Conservation (phyloP, 2,329 filamentous ascomycete genomes). For the Epicoccum sorghinum region DNA sequence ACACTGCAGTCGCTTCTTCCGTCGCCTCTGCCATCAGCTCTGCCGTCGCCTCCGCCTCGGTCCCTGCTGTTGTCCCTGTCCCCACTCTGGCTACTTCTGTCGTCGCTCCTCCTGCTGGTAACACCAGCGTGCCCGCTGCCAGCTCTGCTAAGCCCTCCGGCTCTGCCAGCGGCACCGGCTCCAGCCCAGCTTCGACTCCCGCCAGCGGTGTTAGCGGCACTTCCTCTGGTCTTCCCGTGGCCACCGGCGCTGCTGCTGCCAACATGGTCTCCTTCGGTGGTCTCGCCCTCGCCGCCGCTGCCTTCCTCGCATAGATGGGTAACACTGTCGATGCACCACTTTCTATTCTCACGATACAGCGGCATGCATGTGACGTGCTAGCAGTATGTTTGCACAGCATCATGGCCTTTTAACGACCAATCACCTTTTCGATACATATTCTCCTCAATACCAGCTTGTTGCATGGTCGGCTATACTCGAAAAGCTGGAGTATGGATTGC, state of each 20-base stretch:
- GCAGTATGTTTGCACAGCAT: background rate
- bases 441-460: conserved; percentile 13
- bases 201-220: conserved; percentile 13
- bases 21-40: background rate
- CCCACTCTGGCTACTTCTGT: conserved; percentile 1
- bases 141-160: conserved; percentile 2
- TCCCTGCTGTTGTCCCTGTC: background rate
- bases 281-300: conserved; percentile 35
- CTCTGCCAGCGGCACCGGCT: background rate
- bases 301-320: conserved; percentile 35
- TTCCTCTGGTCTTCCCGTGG: conserved; percentile 18
- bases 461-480: conserved; percentile 20
- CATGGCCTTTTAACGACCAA: conserved; percentile 16
- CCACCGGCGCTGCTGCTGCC: conserved; percentile 32
- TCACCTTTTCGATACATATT: conserved; percentile 18
- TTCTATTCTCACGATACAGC: conserved; percentile 16
- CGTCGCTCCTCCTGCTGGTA: conserved; percentile 1
- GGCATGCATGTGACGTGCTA: conserved; percentile 1
- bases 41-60: background rate
- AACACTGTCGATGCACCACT: background rate
- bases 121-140: conserved; percentile 5
- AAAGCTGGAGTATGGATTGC: conserved; percentile 18
- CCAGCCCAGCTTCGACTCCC: conserved; percentile 10
- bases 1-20: conserved; percentile 11
- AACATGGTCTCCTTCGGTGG: conserved; percentile 40